Evolutionary conservation across 176 grass and related monocot genomes (phyloP), one percentile per base, ranked within the genome.

Genomic region (Thinopyrum elongatum): DNA sequence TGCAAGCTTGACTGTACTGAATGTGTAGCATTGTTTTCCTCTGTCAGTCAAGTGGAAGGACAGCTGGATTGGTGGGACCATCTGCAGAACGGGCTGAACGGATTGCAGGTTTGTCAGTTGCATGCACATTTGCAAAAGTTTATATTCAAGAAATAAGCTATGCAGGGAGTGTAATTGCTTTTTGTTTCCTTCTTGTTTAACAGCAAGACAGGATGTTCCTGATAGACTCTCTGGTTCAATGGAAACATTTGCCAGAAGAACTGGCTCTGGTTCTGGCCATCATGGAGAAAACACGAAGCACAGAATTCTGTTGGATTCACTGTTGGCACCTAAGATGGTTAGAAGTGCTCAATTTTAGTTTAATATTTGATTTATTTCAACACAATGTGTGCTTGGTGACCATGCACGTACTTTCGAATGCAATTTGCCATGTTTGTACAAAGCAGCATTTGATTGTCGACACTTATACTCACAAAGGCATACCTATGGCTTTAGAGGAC

Each of bases 61-160:
- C 83, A 88, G 80, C 82, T 63, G 88, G 87, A 29, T 88, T 86
- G 39, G 86, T 65, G 12, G 92, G 92, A 49, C 88, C 92, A 62
- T 93, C 92, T 70, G 88, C 84, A 70, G 92, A 97, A 76, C 86
- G 88, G 64, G 78, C 90, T 81, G 92, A 94, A 75, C 91, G 89
- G 23, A 61, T 84, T 89, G 86, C 86, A 93, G 92, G 95, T 97
- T 89, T 88, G 77, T 83, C 65, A 78, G 23, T 66, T 80, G 41
- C 13, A 80, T 88, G 10, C 23, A 77, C 8, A 5, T 88, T 79
- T 85, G 80, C 8, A 8, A 86, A 68, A 74, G 42, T 76, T 70
- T 66, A 58, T 33, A 61, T 85, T 69, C 22, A 61, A 44, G 65
- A 61, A 89, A 81, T 86, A 84, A 77, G 34, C 65, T 39, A 42